Evolutionary conservation across 148 eudicot genomes (phyloP).

Genomic region (Pharnaceum exiguum): DNA sequence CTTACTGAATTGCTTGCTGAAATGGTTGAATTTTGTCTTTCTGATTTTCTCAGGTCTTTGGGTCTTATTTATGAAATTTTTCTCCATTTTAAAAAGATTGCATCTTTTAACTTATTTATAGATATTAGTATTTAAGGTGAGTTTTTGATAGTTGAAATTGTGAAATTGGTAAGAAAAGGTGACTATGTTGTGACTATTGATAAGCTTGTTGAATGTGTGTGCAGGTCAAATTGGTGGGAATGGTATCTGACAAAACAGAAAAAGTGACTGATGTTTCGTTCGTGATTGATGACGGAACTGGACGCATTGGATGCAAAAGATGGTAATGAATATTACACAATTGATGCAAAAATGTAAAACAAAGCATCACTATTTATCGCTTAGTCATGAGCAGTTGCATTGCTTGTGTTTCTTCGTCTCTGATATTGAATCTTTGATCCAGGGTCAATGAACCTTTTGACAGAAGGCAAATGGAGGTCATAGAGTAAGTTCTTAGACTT

Average conservation of each 20-base stretch:
- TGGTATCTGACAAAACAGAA: conserved; percentile 35
- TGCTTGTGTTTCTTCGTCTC: not conserved
- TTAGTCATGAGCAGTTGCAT: no score
- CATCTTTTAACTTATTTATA: no score
- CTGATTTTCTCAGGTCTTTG: no score
- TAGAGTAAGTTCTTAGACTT: conserved; percentile 46
- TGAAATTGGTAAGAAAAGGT: not conserved
- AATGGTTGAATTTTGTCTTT: no score
- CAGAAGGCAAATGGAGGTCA: conserved; percentile 63
- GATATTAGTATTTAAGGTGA: no score
- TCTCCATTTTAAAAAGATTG: no score
- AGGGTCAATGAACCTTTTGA: conserved; percentile 84
- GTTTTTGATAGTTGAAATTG: no score
- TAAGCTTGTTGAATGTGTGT: not conserved
- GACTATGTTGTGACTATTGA: not conserved
- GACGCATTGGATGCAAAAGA: conserved; percentile 52
- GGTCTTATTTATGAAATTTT: not conserved
- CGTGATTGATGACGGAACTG: conserved; percentile 59
- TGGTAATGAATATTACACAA: no score
- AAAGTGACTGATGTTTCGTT: conserved; percentile 55
- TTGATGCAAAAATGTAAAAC: no score
- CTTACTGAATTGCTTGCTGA: no score
- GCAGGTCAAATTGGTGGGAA: conserved; percentile 61
- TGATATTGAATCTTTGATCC: not conserved
- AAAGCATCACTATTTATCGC: no score